Evolutionary conservation across 1,139 yeast genomes (phyloP).

Genomic region (Torulaspora globosa): DNA sequence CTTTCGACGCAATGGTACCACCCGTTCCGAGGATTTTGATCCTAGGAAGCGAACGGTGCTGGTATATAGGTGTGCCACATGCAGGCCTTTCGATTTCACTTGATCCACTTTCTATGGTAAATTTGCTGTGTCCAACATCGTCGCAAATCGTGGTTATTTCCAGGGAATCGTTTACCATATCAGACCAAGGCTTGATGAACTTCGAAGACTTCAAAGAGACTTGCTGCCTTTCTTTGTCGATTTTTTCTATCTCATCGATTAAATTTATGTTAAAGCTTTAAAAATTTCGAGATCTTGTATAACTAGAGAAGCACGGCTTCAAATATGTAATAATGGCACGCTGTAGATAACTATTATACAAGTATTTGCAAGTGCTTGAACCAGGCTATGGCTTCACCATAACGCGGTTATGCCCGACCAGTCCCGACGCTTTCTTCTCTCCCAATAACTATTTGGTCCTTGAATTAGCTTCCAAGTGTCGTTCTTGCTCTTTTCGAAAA

Average conservation of each 20-base stretch:
- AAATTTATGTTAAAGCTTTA: conserved; percentile 1
- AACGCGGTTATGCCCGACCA: conserved; percentile 55
- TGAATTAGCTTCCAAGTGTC: conserved; percentile 58
- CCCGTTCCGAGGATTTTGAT: conserved; percentile 68
- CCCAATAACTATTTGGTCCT: conserved; percentile 78
- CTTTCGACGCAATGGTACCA: conserved; percentile 70
- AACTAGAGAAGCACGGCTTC: not conserved
- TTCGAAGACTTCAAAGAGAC: not conserved
- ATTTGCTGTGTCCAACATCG: conserved; percentile 34
- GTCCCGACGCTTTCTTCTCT: conserved; percentile 54
- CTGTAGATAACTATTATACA: not conserved
- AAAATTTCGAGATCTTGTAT: not conserved
- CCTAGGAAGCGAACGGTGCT: conserved; percentile 35
- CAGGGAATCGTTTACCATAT: conserved; percentile 30
- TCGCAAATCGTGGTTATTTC: conserved; percentile 36
- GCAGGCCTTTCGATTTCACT: conserved; percentile 11
- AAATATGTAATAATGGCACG: not conserved
- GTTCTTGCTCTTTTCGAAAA: conserved; percentile 52
- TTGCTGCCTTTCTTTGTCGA: not conserved
- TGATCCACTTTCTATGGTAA: conserved; percentile 24
- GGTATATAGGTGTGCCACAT: conserved; percentile 22
- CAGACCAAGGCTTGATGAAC: not conserved
- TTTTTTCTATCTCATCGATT: not conserved
- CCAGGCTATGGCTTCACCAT: conserved; percentile 42
- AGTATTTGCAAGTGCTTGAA: not conserved